Evolutionary conservation across 106 monocot species (phyloP), one percentile per base, ranked within the genome.

Genomic region (Xerophyta viscosa): DNA sequence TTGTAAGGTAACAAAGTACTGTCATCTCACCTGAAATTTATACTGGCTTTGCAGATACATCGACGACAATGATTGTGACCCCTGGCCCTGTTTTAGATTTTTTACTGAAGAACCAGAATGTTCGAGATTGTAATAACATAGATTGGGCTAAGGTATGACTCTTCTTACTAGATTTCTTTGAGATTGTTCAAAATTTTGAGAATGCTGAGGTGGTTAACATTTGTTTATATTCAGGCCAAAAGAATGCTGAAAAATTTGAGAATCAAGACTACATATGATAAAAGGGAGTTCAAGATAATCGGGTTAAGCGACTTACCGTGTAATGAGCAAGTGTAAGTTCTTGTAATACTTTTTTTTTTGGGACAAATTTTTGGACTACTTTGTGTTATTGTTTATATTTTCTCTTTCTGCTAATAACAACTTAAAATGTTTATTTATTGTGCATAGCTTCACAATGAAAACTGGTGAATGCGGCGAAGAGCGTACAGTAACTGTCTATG

Each of bases 31-130:
- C n/a, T n/a, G n/a, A n/a, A n/a, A n/a, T n/a, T n/a, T n/a, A n/a
- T n/a, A n/a, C n/a, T n/a, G n/a, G n/a, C n/a, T n/a, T n/a, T n/a
- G n/a, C 56, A 94, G 94, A 94, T 88, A 78, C 79, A 4, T 94
- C 94, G 11, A 94, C 94, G 0, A 94, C 94, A 0, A 96, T 96
- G 89, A 82, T 89, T 41, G 85, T 96, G 18, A 85, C 43, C 42
- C 85, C 96, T 0, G 96, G 96, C 11, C 81, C 96, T 0, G 75
- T 96, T 7, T 31, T 89, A 15, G 85, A 96, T 39, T 96, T 96
- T 46, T 78, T 96, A 3, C 37, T 88, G 39, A 65, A 29, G 0
- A 89, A 96, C 42, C 96, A 96, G 52, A 89, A 89, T 48, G 81
- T 52, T n/a, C 53, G 73, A 0, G 64, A 70, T 58, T 78, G 76